Base-by-base conservation (phyloP, 1,139 yeast species). In the Blastobotrys petasosporus region DNA sequence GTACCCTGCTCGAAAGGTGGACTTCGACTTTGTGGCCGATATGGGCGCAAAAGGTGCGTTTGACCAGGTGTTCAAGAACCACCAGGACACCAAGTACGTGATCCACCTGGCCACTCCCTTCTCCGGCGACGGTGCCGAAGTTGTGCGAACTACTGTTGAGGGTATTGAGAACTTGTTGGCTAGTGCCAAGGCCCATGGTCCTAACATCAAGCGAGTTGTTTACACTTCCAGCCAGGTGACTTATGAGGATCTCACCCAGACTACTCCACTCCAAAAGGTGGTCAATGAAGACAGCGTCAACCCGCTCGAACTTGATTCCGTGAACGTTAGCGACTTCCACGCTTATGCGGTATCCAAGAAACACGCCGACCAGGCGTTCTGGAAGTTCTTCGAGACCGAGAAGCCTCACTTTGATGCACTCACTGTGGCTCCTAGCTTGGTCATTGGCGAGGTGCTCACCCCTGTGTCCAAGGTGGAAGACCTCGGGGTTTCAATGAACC, bases 21-120 rank as follows among this genome's bases (percentile, higher is more conserved):
- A 37, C n/a, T 71, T 70, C 53, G 82, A 68, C 47, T 60, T 77
- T 30, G 82, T 80, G n/a, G 57, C 63, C n/a, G 82, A 79, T 50
- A 71, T 80, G 49, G 65, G 68, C 7, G 64, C 62, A 3, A 67
- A 63, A 3, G 69, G 66, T 35, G 84, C 85, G 0, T 79, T 80
- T 50, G 79, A 78, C 55, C 63, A 66, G n/a, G 74, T 72, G 2
- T 66, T 81, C 46, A 70, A 77, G 2, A 76, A 74, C 36, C 32
- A 44, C 30, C 39, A 35, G 15, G 69, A 78, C 45, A 71, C 74
- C 9, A 71, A 69, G 39, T 30, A 39, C 8, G 78, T 81, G 42
- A 57, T 80, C 32, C 87, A 81, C 63, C 76, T 80, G 2, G 83
- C 83, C 10, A 74, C 80, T 16, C 82, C 82, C 4, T 29, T 29